phyloP scores from a whole-genome alignment of 257 asterid genomes.

The Plantago ovata region DNA sequence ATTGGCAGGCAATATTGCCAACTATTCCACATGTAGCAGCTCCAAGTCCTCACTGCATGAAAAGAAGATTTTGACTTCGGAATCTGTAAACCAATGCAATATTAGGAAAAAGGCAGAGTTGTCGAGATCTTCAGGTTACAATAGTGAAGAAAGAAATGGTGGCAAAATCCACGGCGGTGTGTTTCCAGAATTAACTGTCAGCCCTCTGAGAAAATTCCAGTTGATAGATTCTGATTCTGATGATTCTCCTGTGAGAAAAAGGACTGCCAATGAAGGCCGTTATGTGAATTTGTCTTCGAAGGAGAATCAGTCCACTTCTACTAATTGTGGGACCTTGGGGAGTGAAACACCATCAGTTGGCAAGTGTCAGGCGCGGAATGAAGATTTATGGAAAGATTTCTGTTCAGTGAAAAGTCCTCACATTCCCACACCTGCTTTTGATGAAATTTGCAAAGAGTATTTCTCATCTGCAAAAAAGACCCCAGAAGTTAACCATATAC shows the following conservation, averaged over 20 bases:
- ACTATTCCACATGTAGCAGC: constrained; percentile 58
- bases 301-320: constrained; percentile 21
- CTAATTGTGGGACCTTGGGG: constrained; percentile 24
- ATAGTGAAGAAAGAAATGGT: constrained; percentile 24
- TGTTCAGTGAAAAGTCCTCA: constrained; percentile 36
- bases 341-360: constrained; percentile 30
- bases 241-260: constrained; percentile 41
- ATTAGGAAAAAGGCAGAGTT: constrained; percentile 35
- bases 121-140: constrained; percentile 37
- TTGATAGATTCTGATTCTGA: constrained; percentile 74
- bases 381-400: constrained; percentile 72
- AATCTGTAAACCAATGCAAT: constrained; percentile 36
- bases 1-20: constrained; percentile 36
- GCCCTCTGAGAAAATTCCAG: constrained; percentile 90
- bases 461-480: constrained; percentile 46
- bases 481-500: constrained; percentile 2
- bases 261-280: constrained; percentile 22
- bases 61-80: constrained; percentile 41
- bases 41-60: constrained; percentile 60
- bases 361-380: constrained; percentile 20
- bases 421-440: constrained; percentile 80
- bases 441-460: constrained; percentile 74
- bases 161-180: constrained; percentile 20
- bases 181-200: constrained; percentile 47
- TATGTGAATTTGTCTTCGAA: constrained; percentile 25